These are phyloP conservation scores for Panicum hallii DNA, from an alignment of 202 grass and related monocot species.

Conservation along the genomic window DNA sequence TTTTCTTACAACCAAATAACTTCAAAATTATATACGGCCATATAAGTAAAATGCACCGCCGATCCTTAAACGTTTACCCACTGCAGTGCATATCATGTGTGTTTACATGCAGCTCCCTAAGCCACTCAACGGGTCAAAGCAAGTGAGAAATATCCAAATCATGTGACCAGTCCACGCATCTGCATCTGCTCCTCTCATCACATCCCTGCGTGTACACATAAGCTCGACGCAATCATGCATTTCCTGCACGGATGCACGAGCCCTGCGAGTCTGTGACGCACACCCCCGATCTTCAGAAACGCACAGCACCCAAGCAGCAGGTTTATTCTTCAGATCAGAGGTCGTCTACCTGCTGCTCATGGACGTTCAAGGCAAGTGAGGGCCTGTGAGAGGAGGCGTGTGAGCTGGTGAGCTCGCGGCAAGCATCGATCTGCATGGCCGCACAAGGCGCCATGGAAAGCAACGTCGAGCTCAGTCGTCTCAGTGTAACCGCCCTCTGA, in stretches of 20 bases:
- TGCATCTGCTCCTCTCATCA: not conserved
- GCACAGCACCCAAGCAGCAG: not conserved
- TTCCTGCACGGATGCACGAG: conserved; percentile 44
- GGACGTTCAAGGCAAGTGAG: not conserved
- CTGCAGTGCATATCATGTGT: too few species aligned
- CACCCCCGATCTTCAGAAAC: conserved; percentile 9
- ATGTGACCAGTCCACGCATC: too few species aligned
- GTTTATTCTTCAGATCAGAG: conserved; percentile 33
- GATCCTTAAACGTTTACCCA: too few species aligned
- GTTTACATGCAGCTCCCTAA: too few species aligned
- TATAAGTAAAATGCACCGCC: too few species aligned
- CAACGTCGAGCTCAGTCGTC: not conserved
- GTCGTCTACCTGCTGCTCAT: not conserved
- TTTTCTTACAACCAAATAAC: too few species aligned
- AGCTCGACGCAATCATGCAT: conserved; percentile 33
- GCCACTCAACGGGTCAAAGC: too few species aligned
- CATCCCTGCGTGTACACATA: not conserved
- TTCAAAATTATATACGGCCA: too few species aligned
- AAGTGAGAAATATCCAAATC: too few species aligned
- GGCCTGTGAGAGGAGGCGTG: not conserved
- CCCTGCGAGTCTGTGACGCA: conserved; percentile 4
- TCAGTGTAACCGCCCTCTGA: conserved; percentile 55
- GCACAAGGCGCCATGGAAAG: conserved; percentile 53
- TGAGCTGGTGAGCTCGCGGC: not conserved
- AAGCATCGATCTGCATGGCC: conserved; percentile 51